Percentiles rank a stretch among this genome's conserved stretches.
phyloP scores from a whole-genome alignment of 2,329 filamentous ascomycete genomes.

The Ophiostoma tasmaniense region DNA sequence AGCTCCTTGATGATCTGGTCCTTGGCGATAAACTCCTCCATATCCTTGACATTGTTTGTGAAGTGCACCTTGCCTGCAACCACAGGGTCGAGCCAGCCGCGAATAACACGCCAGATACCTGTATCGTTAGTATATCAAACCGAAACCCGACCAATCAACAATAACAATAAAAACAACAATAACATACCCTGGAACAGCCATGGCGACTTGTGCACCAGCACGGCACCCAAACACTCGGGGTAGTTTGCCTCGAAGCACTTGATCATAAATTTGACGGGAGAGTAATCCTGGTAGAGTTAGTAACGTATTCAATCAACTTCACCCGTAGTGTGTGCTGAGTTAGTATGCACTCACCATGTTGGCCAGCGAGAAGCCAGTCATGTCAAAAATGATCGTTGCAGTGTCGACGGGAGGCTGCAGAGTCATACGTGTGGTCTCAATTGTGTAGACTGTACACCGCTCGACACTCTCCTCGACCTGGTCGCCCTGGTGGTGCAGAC shows the following conservation, averaged over 20 bases:
- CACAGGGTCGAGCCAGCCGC: constrained; percentile 92
- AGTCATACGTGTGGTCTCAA: constrained; percentile 86
- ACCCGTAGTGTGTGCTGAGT: not conserved
- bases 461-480: constrained; percentile 77
- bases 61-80: constrained; percentile 93
- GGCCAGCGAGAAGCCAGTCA: constrained; percentile 63
- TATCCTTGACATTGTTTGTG: constrained; percentile 69
- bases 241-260: constrained; percentile 99
- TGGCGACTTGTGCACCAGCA: constrained; percentile 90
- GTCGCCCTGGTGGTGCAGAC: constrained; percentile 72
- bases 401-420: constrained; percentile 77
- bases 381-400: constrained; percentile 38
- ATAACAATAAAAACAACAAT: not conserved
- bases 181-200: constrained; percentile 84
- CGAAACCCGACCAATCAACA: not conserved
- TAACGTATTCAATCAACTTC: not conserved
- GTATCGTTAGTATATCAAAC: constrained; percentile 5
- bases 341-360: constrained; percentile 69
- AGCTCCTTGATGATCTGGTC: constrained; percentile 71
- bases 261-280: constrained; percentile 98
- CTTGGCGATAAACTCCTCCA: constrained; percentile 65
- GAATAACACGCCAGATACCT: constrained; percentile 95
- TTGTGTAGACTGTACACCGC: constrained; percentile 83
- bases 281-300: constrained; percentile 58
- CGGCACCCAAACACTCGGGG: constrained; percentile 79